Conservation (phyloP, 2,329 filamentous ascomycete species). For the Claviceps digitariae region DNA sequence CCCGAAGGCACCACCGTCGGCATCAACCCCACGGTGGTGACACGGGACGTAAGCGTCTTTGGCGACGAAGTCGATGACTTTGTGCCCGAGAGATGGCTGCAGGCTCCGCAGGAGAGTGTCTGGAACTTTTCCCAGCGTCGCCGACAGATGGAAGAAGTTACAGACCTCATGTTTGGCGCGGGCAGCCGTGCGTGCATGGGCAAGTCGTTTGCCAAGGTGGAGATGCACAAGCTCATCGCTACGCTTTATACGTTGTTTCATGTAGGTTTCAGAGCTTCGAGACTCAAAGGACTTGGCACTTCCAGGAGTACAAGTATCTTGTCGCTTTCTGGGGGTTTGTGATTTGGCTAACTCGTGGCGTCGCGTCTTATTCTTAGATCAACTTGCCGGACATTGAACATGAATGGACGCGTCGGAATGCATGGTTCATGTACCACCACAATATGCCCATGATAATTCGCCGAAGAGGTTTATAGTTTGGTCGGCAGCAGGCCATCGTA, state of each 20-base stretch:
- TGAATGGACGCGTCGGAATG: conserved; percentile 18
- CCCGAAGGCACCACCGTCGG: conserved; percentile 25
- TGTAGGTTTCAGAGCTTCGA: conserved; percentile 2
- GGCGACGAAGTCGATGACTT: conserved; percentile 31
- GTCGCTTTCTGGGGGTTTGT: neutral
- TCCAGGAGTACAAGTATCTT: neutral
- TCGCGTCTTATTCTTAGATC: conserved; percentile 4
- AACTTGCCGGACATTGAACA: conserved; percentile 5
- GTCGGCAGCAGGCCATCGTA: too few relatives aligned
- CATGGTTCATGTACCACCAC: conserved; percentile 14
- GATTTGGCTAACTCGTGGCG: neutral
- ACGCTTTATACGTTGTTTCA: conserved; percentile 31
- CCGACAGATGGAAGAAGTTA: conserved; percentile 22
- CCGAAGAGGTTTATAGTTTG: neutral
- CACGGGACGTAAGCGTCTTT: conserved; percentile 26
- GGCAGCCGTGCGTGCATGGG: conserved; percentile 27
- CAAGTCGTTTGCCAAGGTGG: conserved; percentile 19
- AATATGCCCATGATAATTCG: conserved; percentile 9
- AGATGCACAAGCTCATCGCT: conserved; percentile 24
- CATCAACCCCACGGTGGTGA: conserved; percentile 26
- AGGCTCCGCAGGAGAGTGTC: conserved; percentile 6
- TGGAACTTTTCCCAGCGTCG: conserved; percentile 20
- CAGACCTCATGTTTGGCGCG: conserved; percentile 23
- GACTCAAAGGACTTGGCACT: neutral
- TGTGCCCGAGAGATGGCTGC: conserved; percentile 35